Conservation (phyloP, 2,329 filamentous ascomycete genomes). For the Alternaria viburni region DNA sequence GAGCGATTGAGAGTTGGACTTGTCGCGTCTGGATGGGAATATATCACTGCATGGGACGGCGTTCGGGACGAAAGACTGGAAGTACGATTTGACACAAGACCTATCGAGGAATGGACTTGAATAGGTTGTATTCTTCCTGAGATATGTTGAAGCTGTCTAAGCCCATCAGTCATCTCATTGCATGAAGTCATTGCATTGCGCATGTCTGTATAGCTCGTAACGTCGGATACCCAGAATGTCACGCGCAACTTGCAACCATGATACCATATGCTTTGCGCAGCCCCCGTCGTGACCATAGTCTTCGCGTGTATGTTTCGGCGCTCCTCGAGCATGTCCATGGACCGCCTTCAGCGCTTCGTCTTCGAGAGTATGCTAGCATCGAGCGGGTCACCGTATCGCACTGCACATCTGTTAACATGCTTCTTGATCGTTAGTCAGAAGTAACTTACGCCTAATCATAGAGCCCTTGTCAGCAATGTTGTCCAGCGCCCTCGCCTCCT, state of each 20-base stretch:
- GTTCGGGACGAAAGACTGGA: conserved; percentile 20
- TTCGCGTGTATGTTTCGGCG: not conserved
- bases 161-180: not conserved
- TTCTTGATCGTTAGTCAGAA: not conserved
- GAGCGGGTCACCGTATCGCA: conserved; percentile 46
- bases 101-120: not conserved
- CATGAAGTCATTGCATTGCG: not conserved
- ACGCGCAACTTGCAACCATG: not conserved
- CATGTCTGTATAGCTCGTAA: not conserved
- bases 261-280: not conserved
- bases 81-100: not conserved
- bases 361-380: conserved; percentile 37
- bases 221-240: not conserved
- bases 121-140: not conserved
- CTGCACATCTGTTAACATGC: conserved; percentile 26
- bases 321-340: not conserved
- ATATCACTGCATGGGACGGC: conserved; percentile 37
- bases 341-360: conserved; percentile 31
- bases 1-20: conserved; percentile 37
- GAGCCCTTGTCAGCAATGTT: conserved; percentile 40
- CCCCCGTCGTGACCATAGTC: not conserved
- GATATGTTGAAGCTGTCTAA: not conserved
- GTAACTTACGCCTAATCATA: conserved; percentile 43
- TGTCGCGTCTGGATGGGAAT: not conserved
- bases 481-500: conserved; percentile 44